Base-by-base conservation (phyloP, 148 eudicot genomes). In the Polygonum maritimum region DNA sequence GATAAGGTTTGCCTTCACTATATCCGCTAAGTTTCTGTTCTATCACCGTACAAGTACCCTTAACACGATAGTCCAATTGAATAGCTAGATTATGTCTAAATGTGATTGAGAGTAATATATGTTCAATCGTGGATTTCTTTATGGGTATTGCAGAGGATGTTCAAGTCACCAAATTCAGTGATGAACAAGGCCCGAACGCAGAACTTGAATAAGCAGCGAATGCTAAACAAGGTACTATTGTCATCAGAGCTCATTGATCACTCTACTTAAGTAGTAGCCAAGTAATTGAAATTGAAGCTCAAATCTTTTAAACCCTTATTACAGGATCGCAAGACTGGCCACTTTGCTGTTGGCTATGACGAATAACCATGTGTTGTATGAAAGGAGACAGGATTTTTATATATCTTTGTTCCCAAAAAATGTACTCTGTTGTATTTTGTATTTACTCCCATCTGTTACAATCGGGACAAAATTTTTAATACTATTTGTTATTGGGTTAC, bases 171-270 rank as follows among this genome's bases (percentile, higher is more conserved):
- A 54, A 94, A 94, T 77, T 92, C 98, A 5, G 89, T 80, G 22
- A 76, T 84, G 35, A 88, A 82, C 82, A 94, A 94, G 77, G 93
- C 98, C 10, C 82, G 98, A 77, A 94, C 98, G 5, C 95, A 90
- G 33, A 74, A 83, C 21, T 79, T 89, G 75, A 92, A 94, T 80
- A 90, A 94, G 84, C 93, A 94, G 84, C 83, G 98, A 14, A 81
- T 80, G 83, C 38, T 86, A 69, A 75, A 88, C 11, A 88, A 88
- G 98, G 98, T 85, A 47, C 38, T 5, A 19, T 33, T 73, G 22
- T 22, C 33, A 71, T 57, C 45, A 41, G 5, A 31, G 18, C 57
- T 51, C 57, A 16, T 51, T 51, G 6, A 51, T 51, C 19, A 13
- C 7, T 51, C 12, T 21, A 58, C 26, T 74, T 19, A n/a, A n/a